Conservation (phyloP, 768 basidiomycete genomes). For the Termitomyces sp. region DNA sequence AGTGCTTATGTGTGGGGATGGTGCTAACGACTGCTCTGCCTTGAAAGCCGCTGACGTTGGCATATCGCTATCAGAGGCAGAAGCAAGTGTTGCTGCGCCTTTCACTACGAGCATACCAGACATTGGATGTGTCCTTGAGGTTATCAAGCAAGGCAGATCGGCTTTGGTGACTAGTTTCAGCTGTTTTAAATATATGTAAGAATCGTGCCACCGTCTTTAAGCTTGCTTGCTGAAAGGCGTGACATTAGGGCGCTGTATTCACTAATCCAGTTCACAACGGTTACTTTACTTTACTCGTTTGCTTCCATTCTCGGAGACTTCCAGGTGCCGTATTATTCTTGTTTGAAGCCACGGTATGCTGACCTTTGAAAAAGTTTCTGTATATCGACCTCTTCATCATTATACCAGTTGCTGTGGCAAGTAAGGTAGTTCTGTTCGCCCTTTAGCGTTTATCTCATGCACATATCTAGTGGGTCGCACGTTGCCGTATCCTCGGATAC, state of each 20-base stretch:
- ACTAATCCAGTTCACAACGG: conserved; percentile 97
- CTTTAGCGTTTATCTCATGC: conserved; percentile 1
- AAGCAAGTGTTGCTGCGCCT: conserved; percentile 97
- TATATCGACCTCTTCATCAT: conserved; percentile 99
- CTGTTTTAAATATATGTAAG: conserved; percentile 99
- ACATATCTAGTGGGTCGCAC: conserved; percentile 85
- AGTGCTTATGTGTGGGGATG: conserved; percentile 98
- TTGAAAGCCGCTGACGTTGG: conserved; percentile 98
- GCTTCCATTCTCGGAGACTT: conserved; percentile 96
- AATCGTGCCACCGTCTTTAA: not conserved
- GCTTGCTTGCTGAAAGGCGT: conserved; percentile 8
- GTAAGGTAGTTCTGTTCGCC: conserved; percentile 44
- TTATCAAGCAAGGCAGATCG: conserved; percentile 94
- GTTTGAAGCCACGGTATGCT: conserved; percentile 3
- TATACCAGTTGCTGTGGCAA: conserved; percentile 93
- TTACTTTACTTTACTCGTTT: conserved; percentile 93
- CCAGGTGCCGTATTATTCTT: conserved; percentile 49
- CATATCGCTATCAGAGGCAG: conserved; percentile 93
- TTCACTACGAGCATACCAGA: conserved; percentile 94
- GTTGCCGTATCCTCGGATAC: conserved; percentile 80
- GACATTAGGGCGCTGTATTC: conserved; percentile 89
- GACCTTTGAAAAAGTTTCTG: conserved; percentile 59
- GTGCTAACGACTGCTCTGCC: conserved; percentile 98
- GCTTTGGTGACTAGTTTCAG: conserved; percentile 98
- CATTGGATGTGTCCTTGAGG: conserved; percentile 92